Evolutionary conservation across 148 eudicot genomes (phyloP).

Genomic region (Agrostemma githago): DNA sequence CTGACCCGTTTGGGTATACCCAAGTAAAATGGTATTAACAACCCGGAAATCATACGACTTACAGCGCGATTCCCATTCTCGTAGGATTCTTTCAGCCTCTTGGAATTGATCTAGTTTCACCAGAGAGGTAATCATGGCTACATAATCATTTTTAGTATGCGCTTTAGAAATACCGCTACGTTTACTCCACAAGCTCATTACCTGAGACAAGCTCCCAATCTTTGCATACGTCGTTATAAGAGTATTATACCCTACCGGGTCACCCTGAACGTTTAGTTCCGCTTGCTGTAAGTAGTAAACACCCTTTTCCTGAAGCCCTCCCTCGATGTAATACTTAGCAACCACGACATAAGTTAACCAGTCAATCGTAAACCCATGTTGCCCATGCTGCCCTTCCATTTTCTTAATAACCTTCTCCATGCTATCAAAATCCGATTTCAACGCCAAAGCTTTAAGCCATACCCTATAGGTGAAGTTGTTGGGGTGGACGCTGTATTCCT

Average conservation of each 20-base stretch:
- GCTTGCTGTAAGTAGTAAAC: constrained; percentile 36
- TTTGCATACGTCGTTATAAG: constrained; percentile 47
- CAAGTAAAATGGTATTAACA: constrained; percentile 41
- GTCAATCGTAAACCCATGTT: constrained; percentile 29
- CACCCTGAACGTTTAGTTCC: constrained; percentile 27
- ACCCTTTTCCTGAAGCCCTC: constrained; percentile 39
- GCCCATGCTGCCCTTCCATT: constrained; percentile 32
- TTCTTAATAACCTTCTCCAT: constrained; percentile 43
- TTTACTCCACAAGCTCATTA: constrained; percentile 43
- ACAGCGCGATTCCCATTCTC: constrained; percentile 48
- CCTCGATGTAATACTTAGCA: constrained; percentile 37
- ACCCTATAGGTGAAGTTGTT: constrained; percentile 44
- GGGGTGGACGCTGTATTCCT: constrained; percentile 34
- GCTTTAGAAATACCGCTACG: constrained; percentile 27
- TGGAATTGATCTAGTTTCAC: constrained; percentile 45
- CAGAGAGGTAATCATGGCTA: constrained; percentile 38
- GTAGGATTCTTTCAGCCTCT: constrained; percentile 37
- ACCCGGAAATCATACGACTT: constrained; percentile 46
- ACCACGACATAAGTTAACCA: constrained; percentile 35
- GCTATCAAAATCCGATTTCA: constrained; percentile 30
- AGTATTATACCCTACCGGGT: constrained; percentile 31
- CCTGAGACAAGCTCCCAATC: constrained; percentile 33
- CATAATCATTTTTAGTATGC: constrained; percentile 41
- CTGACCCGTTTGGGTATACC: constrained; percentile 38
- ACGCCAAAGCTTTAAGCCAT: constrained; percentile 39